Conservation (phyloP, 2,329 filamentous ascomycete species). For the Calonectria pseudoreteaudii region DNA sequence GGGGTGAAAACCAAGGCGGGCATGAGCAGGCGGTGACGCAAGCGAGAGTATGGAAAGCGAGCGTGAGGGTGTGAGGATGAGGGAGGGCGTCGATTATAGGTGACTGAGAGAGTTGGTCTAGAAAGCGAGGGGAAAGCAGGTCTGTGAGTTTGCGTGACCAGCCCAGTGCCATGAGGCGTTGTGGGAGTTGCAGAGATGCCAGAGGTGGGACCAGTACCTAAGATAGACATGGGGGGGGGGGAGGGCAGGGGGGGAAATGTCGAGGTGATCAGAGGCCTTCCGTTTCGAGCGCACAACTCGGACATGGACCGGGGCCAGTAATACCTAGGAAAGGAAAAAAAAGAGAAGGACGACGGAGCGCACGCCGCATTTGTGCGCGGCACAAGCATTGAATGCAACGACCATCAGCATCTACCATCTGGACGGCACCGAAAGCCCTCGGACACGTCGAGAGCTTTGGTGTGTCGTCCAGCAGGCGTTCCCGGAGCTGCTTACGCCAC, state of each 20-base stretch:
- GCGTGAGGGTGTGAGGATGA: neutral
- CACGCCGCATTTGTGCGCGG: neutral
- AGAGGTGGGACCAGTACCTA: slow-evolving; percentile 5
- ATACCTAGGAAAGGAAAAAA: neutral
- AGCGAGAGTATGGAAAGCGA: neutral
- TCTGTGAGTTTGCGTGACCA: neutral
- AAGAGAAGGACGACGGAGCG: neutral
- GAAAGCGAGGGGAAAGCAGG: neutral
- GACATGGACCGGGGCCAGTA: neutral
- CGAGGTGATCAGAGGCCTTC: slow-evolving; percentile 11
- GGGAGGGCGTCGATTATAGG: neutral
- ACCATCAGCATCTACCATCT: neutral
- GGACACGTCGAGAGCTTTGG: neutral
- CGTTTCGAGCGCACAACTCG: neutral
- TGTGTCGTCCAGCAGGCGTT: neutral
- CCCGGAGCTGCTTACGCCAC: slow-evolving; percentile 3
- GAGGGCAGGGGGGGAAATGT: slow-evolving; percentile 4
- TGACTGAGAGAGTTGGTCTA: neutral
- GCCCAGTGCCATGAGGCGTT: neutral
- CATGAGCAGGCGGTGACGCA: slow-evolving; percentile 15
- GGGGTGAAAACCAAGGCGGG: slow-evolving; percentile 7
- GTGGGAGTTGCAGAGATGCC: slow-evolving; percentile 14
- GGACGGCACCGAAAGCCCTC: neutral
- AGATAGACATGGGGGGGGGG: slow-evolving; percentile 9
- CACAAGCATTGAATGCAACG: neutral